These are phyloP conservation scores for Grosmannia serpens DNA, from an alignment of 2,329 filamentous ascomycete species.

Conservation along the genomic window DNA sequence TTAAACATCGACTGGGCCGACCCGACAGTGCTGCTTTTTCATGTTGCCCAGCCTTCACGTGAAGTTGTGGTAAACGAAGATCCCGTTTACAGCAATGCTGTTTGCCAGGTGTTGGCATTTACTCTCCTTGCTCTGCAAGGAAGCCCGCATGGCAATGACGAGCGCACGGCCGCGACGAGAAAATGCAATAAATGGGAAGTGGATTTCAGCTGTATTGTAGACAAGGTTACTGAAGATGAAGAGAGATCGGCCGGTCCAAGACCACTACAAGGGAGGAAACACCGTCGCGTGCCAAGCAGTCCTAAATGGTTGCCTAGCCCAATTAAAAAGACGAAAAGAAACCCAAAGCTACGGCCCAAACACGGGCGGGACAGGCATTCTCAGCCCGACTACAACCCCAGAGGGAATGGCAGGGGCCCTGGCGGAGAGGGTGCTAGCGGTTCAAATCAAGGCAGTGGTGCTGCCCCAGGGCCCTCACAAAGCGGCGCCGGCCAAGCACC, in stretches of 20 bases:
- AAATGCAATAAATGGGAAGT: background rate
- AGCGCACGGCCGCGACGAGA: constrained; percentile 5
- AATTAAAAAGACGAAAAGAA: background rate
- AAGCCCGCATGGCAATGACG: constrained; percentile 12
- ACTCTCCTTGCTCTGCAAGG: constrained; percentile 16
- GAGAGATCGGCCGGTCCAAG: background rate
- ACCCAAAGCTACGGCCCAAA: background rate
- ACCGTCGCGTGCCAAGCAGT: constrained; percentile 6
- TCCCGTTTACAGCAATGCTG: constrained; percentile 14
- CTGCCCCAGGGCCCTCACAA: too few species aligned
- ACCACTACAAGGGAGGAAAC: background rate
- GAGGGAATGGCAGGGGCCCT: too few species aligned
- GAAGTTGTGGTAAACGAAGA: constrained; percentile 16
- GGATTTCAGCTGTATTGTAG: background rate
- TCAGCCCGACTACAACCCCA: too few species aligned
- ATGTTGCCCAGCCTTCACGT: constrained; percentile 18
- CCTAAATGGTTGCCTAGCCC: constrained; percentile 4
- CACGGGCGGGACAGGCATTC: too few species aligned
- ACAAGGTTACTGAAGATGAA: background rate
- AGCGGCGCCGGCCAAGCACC: too few species aligned
- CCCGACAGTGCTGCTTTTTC: constrained; percentile 18
- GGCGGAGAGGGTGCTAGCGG: too few species aligned
- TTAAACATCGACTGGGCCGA: constrained; percentile 19
- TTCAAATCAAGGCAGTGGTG: too few species aligned
- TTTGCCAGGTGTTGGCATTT: constrained; percentile 20